Conservation (phyloP, 805 yeast species). For the Ogataea minuta region DNA sequence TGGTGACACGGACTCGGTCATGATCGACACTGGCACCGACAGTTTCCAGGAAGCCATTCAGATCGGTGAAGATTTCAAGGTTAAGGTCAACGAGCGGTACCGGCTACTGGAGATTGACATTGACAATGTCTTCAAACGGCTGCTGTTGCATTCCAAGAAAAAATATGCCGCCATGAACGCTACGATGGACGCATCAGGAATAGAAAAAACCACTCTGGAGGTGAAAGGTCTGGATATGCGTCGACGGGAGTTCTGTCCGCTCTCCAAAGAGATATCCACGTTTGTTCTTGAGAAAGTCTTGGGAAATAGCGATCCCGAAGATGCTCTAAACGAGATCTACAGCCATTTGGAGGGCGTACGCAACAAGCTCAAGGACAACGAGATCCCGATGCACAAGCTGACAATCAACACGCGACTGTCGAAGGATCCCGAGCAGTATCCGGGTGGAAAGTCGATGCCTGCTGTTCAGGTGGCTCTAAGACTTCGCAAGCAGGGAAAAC, state of each 20-base stretch:
- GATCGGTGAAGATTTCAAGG: constrained; percentile 83
- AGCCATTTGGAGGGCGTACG: constrained; percentile 63
- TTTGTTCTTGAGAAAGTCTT: constrained; percentile 70
- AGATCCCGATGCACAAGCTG: constrained; percentile 63
- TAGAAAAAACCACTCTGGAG: constrained; percentile 62
- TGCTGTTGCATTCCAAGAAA: constrained; percentile 90
- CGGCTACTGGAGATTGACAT: constrained; percentile 87
- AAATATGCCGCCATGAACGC: constrained; percentile 90
- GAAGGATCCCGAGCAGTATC: constrained; percentile 84
- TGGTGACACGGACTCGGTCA: constrained; percentile 98
- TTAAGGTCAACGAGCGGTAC: constrained; percentile 84
- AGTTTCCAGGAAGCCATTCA: constrained; percentile 68
- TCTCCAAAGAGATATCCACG: constrained; percentile 84
- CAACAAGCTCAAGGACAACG: constrained; percentile 54
- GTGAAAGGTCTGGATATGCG: constrained; percentile 96
- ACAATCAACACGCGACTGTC: constrained; percentile 85
- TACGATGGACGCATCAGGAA: constrained; percentile 45
- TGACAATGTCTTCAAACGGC: constrained; percentile 85
- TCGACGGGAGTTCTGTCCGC: constrained; percentile 93
- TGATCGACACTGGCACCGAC: constrained; percentile 88
- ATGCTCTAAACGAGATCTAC: constrained; percentile 69
- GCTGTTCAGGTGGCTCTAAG: constrained; percentile 86
- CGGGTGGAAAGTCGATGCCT: constrained; percentile 80
- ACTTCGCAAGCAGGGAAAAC: constrained; percentile 77
- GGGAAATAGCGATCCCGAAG: constrained; percentile 72